These are phyloP conservation scores for Aspergillus asperescens DNA, from an alignment of 495 filamentous ascomycete species.

Conservation along the genomic window DNA sequence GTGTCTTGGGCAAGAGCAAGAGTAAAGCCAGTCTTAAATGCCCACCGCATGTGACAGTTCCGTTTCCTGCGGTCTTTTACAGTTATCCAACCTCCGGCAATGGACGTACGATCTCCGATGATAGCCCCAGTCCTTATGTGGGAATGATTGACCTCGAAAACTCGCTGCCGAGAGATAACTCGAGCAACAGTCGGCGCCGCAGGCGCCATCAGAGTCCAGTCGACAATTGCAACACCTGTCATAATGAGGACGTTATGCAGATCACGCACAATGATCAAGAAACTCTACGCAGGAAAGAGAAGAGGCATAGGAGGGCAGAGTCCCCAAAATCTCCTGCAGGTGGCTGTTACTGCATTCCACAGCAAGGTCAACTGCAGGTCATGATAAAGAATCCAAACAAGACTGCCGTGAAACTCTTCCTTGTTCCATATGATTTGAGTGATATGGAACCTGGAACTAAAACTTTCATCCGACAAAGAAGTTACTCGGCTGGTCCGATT, in stretches of 20 bases:
- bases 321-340: conserved; percentile 70
- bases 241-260: conserved; percentile 9
- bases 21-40: conserved; percentile 84
- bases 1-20: conserved; percentile 83
- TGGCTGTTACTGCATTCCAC: conserved; percentile 89
- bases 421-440: conserved; percentile 90
- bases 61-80: conserved; percentile 96
- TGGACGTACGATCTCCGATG: conserved; percentile 58
- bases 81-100: conserved; percentile 67
- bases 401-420: conserved; percentile 90
- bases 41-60: conserved; percentile 84
- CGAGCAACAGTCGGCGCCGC: conserved; percentile 37
- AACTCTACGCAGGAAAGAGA: conserved; percentile 37
- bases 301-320: conserved; percentile 56
- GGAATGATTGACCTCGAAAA: conserved; percentile 91
- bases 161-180: conserved; percentile 49
- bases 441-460: conserved; percentile 95
- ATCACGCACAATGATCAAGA: conserved; percentile 20
- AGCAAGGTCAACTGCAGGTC: conserved; percentile 93
- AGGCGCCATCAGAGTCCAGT: conserved; percentile 46
- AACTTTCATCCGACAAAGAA: conserved; percentile 93
- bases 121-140: conserved; percentile 93
- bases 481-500: conserved; percentile 83
- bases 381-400: conserved; percentile 97
- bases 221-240: conserved; percentile 18